phyloP scores from a whole-genome alignment of 139 green algal species.

The Picochlorum sp. region DNA sequence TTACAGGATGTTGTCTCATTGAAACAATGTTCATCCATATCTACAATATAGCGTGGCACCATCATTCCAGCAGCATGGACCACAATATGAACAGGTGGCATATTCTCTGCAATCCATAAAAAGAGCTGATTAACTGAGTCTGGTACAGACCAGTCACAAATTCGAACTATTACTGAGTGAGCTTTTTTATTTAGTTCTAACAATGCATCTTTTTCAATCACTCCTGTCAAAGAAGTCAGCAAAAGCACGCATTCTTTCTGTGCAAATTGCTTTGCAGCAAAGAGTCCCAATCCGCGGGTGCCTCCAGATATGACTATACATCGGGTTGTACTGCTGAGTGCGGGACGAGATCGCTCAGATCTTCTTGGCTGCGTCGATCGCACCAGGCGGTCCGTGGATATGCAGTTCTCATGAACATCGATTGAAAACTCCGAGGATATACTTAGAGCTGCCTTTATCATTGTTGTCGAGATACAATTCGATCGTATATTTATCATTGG shows the following conservation, averaged over 20 bases:
- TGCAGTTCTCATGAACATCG: too few species aligned
- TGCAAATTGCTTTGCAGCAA: conserved; percentile 6
- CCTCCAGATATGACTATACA: conserved; percentile 25
- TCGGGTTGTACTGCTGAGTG: too few species aligned
- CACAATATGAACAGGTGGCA: conserved; percentile 25
- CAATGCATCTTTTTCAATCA: conserved; percentile 4
- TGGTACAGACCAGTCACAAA: conserved; percentile 3
- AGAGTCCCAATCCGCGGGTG: conserved; percentile 24
- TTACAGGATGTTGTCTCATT: background rate
- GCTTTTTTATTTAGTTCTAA: conserved; percentile 1
- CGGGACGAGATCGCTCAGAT: too few species aligned
- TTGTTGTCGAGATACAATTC: too few species aligned
- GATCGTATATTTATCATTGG: too few species aligned
- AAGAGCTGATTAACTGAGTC: background rate
- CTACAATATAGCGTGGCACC: conserved; percentile 6
- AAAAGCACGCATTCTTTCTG: conserved; percentile 3
- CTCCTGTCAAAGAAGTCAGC: conserved; percentile 8
- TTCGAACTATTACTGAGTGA: conserved; percentile 8
- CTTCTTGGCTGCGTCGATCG: too few species aligned
- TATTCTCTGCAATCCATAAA: conserved; percentile 14
- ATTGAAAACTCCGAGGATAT: too few species aligned
- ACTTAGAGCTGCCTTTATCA: too few species aligned
- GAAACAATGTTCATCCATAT: conserved; percentile 20
- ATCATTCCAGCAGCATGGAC: conserved; percentile 26
- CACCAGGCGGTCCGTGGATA: too few species aligned